A percentile compares a stretch with the other conserved stretches of the same genome.
These are phyloP conservation scores for Candida ficus DNA, from an alignment of 805 yeast genomes.

Conservation along the genomic window DNA sequence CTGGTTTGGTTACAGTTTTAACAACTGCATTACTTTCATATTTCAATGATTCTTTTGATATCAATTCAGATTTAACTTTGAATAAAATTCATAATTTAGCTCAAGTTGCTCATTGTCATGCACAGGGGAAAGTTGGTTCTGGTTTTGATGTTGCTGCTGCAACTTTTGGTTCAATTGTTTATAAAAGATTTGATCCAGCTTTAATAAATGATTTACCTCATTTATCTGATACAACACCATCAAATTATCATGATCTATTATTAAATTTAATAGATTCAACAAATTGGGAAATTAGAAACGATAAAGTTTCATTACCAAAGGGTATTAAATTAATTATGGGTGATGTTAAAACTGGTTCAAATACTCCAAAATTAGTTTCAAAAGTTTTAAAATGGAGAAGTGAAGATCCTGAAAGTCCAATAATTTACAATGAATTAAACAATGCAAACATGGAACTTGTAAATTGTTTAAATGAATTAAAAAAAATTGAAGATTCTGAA, in stretches of 20 bases:
- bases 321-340: constrained; percentile 80
- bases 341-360: constrained; percentile 88
- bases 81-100: constrained; percentile 70
- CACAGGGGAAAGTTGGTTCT: constrained; percentile 93
- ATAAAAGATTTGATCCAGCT: constrained; percentile 66
- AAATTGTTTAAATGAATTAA: constrained; percentile 37
- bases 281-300: constrained; percentile 59
- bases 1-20: constrained; percentile 82
- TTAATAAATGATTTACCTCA: constrained; percentile 33
- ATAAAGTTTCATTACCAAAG: constrained; percentile 59
- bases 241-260: constrained; percentile 29
- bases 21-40: constrained; percentile 61
- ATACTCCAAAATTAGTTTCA: constrained; percentile 85
- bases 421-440: constrained; percentile 53
- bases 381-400: constrained; percentile 66
- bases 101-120: constrained; percentile 87
- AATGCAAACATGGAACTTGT: constrained; percentile 55
- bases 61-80: constrained; percentile 21
- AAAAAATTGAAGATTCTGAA: constrained; percentile 26
- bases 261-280: constrained; percentile 32
- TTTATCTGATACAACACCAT: neutral
- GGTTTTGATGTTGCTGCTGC: constrained; percentile 98
- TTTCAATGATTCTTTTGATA: constrained; percentile 32
- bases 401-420: constrained; percentile 43
- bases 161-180: constrained; percentile 80